Conservation (phyloP, 129 eudicot species). For the Tagetes patula region DNA sequence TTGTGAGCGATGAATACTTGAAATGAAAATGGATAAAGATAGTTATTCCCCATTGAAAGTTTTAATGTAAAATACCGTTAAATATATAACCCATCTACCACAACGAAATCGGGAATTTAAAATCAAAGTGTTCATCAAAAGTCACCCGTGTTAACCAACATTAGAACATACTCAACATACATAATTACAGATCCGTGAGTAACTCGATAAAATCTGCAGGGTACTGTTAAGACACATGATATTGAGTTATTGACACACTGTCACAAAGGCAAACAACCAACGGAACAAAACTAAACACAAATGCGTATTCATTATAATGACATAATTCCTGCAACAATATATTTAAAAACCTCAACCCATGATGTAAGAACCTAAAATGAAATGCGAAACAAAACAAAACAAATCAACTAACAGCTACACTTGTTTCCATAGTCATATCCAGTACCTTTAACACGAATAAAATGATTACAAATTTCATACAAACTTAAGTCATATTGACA, state of each 20-base stretch:
- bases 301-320: too few relatives aligned
- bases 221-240: background rate
- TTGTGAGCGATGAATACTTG: too few relatives aligned
- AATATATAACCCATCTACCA: constrained; percentile 5
- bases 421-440: constrained; percentile 11
- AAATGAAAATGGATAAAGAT: too few relatives aligned
- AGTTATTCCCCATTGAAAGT: background rate
- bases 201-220: background rate
- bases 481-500: background rate
- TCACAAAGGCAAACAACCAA: constrained; percentile 10
- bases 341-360: background rate
- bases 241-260: background rate
- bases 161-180: background rate
- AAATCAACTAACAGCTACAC: constrained; percentile 6
- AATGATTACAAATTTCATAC: background rate
- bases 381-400: background rate
- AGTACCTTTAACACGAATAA: background rate
- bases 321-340: background rate
- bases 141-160: constrained; percentile 5
- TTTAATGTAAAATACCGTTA: constrained; percentile 1
- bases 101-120: background rate
- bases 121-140: constrained; percentile 2
- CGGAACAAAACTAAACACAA: background rate
- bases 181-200: background rate
- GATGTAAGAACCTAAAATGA: background rate